These are phyloP conservation scores for Aspergillus sparsus DNA, from an alignment of 495 filamentous ascomycete genomes.

Conservation along the genomic window DNA sequence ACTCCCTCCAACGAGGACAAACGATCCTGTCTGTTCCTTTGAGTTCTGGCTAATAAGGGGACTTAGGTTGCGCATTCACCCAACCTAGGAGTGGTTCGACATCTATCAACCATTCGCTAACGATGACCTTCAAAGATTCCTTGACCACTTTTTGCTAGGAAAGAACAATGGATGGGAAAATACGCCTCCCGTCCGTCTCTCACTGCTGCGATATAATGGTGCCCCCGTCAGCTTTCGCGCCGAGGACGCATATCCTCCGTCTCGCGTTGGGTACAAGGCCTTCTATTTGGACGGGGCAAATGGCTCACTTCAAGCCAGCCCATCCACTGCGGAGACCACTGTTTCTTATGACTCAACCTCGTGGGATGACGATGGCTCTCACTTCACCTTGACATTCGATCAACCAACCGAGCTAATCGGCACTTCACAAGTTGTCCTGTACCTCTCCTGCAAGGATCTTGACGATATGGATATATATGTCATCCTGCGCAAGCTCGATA, in stretches of 20 bases:
- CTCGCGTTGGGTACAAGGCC: constrained; percentile 19
- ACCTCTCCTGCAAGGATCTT: constrained; percentile 34
- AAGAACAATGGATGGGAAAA: constrained; percentile 37
- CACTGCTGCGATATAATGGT: constrained; percentile 21
- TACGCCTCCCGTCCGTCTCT: constrained; percentile 33
- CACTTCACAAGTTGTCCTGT: constrained; percentile 31
- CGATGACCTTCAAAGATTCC: constrained; percentile 27
- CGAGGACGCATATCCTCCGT: constrained; percentile 21
- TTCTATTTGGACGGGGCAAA: constrained; percentile 17
- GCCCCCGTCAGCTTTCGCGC: constrained; percentile 11
- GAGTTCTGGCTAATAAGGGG: not conserved
- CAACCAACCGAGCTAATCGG: constrained; percentile 31
- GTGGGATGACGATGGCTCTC: constrained; percentile 20
- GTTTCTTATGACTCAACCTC: constrained; percentile 25
- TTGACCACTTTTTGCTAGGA: constrained; percentile 35
- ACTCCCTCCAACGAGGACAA: too few relatives aligned
- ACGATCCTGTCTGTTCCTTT: not conserved
- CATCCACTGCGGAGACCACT: not conserved
- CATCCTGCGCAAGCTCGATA: constrained; percentile 33
- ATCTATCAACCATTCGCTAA: constrained; percentile 21
- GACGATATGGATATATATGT: constrained; percentile 44
- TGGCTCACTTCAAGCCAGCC: not conserved
- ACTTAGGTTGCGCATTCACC: constrained; percentile 21
- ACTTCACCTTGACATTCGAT: constrained; percentile 30
- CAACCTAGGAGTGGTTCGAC: constrained; percentile 28